Conservation (phyloP, 495 filamentous ascomycete species). For the Neurospora discreta region DNA sequence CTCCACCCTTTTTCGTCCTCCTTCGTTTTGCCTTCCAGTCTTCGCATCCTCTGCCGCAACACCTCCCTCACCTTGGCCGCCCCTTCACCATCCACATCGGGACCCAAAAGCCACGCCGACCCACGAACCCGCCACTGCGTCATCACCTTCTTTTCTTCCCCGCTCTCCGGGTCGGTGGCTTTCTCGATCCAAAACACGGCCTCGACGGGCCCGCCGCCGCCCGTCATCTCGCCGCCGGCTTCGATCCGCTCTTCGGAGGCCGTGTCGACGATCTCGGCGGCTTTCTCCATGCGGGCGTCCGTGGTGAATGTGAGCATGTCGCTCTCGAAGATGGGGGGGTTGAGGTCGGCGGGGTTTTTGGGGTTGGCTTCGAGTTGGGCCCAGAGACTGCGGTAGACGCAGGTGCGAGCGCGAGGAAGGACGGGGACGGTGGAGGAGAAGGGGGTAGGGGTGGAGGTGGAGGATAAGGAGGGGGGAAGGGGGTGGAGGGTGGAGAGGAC, state of each 20-base stretch:
- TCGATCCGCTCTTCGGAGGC: neutral
- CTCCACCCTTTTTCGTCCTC: constrained; percentile 38
- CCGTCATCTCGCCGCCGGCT: constrained; percentile 29
- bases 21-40: constrained; percentile 9
- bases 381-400: constrained; percentile 76
- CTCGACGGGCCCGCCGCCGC: constrained; percentile 62
- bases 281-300: constrained; percentile 78
- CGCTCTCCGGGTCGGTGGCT: constrained; percentile 23
- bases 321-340: constrained; percentile 56
- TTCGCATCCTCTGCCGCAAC: constrained; percentile 39
- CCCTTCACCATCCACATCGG: constrained; percentile 43
- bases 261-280: constrained; percentile 49
- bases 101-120: constrained; percentile 51
- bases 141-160: constrained; percentile 4
- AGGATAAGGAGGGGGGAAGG: constrained; percentile 7
- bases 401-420: constrained; percentile 36
- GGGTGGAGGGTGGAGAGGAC: constrained; percentile 55
- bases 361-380: constrained; percentile 55
- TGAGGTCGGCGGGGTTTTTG: constrained; percentile 49
- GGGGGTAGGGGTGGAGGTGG: neutral
- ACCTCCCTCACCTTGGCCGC: constrained; percentile 32
- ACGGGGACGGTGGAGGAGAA: neutral
- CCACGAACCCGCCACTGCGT: constrained; percentile 83
- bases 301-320: constrained; percentile 78
- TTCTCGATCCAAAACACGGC: constrained; percentile 68